Percentiles rank a stretch among this genome's conserved stretches.
Conservation (phyloP, 441 rosid genomes). For the Brassica balearica region DNA sequence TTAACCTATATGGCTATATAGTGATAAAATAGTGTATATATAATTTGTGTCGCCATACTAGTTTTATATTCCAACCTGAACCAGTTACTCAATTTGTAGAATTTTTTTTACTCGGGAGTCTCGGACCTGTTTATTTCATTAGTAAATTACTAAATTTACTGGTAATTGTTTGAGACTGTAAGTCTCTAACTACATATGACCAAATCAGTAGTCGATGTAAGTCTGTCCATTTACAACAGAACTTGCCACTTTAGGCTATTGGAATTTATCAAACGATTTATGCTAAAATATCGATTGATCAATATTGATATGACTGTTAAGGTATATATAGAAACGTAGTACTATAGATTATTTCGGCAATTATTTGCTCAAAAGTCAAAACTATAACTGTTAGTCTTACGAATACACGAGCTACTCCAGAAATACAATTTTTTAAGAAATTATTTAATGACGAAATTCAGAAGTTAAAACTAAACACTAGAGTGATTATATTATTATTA, state of each 20-base stretch:
- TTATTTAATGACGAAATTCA: no score
- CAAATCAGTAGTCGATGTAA: conserved; percentile 34
- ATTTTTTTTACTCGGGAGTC: background rate
- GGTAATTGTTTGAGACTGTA: background rate
- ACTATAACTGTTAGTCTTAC: no score
- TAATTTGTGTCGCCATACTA: background rate
- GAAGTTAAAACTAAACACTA: background rate
- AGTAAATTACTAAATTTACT: background rate
- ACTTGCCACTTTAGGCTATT: conserved; percentile 21
- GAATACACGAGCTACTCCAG: no score
- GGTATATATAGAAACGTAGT: background rate
- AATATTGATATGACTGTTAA: conserved; percentile 22
- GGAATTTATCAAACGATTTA: background rate
- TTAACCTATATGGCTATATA: conserved; percentile 20
- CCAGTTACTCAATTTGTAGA: background rate
- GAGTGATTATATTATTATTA: background rate
- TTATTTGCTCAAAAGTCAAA: background rate
- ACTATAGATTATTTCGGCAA: background rate
- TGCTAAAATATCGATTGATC: background rate
- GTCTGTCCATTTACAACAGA: conserved; percentile 22
- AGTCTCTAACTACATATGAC: conserved; percentile 22
- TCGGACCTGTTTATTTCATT: background rate
- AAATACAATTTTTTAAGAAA: no score
- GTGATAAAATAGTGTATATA: background rate
- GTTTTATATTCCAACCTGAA: background rate